Conservation (phyloP, 2,329 filamentous ascomycete species). For the Arthrobotrys musiformis region DNA sequence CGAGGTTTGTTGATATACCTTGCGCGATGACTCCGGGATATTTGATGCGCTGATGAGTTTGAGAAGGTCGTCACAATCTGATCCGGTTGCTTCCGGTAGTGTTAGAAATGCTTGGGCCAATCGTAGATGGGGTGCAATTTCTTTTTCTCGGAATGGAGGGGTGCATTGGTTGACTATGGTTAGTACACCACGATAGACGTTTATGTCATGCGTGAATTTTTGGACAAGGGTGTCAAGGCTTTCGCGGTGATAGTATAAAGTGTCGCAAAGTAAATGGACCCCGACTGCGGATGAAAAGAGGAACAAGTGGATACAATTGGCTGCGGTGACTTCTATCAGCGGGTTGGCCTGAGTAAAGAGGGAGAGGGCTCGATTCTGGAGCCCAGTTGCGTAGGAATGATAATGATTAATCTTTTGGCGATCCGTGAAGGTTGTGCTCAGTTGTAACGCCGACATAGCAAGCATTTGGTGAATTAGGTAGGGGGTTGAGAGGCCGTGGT, state of each 20-base stretch:
- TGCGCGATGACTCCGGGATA: constrained; percentile 51
- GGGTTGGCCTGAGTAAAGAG: constrained; percentile 59
- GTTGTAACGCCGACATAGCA: constrained; percentile 65
- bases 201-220: constrained; percentile 64
- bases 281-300: constrained; percentile 65
- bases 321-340: constrained; percentile 56
- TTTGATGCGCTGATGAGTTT: constrained; percentile 55
- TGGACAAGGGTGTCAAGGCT: constrained; percentile 64
- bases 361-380: constrained; percentile 60
- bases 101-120: constrained; percentile 55
- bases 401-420: constrained; percentile 62
- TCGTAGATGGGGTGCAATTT: constrained; percentile 59
- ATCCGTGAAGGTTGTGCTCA: constrained; percentile 60
- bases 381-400: constrained; percentile 60
- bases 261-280: constrained; percentile 67
- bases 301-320: constrained; percentile 63
- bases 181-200: constrained; percentile 65
- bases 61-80: constrained; percentile 60
- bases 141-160: constrained; percentile 61
- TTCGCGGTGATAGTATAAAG: constrained; percentile 62
- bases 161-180: constrained; percentile 62
- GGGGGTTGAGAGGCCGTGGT: constrained; percentile 60
- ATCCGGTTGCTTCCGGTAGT: constrained; percentile 21
- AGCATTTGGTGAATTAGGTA: constrained; percentile 67
- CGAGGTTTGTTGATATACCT: constrained; percentile 58